These are phyloP conservation scores for Lophium mytilinum DNA, from an alignment of 495 filamentous ascomycete genomes.

Conservation along the genomic window DNA sequence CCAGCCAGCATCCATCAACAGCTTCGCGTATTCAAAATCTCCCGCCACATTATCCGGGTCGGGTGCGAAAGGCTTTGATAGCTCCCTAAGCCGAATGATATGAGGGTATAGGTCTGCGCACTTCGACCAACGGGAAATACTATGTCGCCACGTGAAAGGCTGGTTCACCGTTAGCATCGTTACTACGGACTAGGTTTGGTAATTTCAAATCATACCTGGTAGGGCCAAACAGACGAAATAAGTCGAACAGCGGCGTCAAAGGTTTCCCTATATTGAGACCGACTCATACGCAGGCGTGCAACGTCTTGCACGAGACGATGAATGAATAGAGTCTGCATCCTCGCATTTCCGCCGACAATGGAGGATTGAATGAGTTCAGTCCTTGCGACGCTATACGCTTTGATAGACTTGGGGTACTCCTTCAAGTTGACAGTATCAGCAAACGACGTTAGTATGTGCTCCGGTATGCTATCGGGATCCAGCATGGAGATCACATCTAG, in stretches of 20 bases:
- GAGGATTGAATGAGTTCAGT: slow-evolving; percentile 22
- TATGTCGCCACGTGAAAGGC: slow-evolving; percentile 14
- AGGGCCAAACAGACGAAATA: slow-evolving; percentile 23
- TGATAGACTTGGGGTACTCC: slow-evolving; percentile 1
- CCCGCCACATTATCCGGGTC: slow-evolving; percentile 6
- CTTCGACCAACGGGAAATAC: slow-evolving; percentile 22
- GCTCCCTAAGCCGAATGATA: slow-evolving; percentile 14
- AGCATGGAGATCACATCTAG: slow-evolving; percentile 21
- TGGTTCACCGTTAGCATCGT: neutral
- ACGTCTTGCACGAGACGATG: slow-evolving; percentile 34
- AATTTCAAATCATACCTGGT: neutral
- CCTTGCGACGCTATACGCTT: slow-evolving; percentile 4
- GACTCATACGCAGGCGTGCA: slow-evolving; percentile 19
- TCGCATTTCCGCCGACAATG: slow-evolving; percentile 19
- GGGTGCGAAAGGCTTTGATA: neutral
- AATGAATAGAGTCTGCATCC: slow-evolving; percentile 21
- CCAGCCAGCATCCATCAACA: slow-evolving; percentile 11
- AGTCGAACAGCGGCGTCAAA: slow-evolving; percentile 21
- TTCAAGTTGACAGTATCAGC: neutral
- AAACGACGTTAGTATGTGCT: slow-evolving; percentile 4
- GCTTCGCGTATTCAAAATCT: slow-evolving; percentile 18
- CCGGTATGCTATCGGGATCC: slow-evolving; percentile 24
- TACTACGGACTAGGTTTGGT: neutral
- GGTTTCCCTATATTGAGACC: slow-evolving; percentile 3
- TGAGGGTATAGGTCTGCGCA: slow-evolving; percentile 29